Evolutionary conservation across 2,329 filamentous ascomycete genomes (phyloP), one percentile per base, ranked within the genome.

Genomic region (Emydomyces testavorans): DNA sequence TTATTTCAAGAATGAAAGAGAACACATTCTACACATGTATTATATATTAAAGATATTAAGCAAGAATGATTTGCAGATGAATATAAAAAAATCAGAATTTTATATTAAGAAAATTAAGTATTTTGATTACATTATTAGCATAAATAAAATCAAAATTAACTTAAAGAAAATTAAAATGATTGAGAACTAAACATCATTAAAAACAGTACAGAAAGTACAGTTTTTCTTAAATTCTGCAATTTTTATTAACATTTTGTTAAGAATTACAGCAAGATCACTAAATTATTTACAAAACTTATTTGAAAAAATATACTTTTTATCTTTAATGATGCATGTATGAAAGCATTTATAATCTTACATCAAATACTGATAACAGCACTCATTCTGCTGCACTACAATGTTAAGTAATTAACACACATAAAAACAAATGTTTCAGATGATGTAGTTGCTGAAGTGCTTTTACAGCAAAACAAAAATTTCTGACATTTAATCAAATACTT

Each of bases 81-180:
- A 18, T 20, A 39, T 48, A 31, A 32, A 15, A 10, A 48, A 48
- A 48, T 31, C 15, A 20, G 8, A 39, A 24, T 48, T 48, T 39
- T 1, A 32, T 31, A 23, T 40, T 23, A 13, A 38, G n/a, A 16
- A 20, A 13, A 39, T 34, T 2, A 39, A 41, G 20, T 39, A 41
- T 31, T 20, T 48, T 5, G 23, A 29, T 2, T 31, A 40, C 8
- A 39, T 48, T 13, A 6, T 48, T 20, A 40, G 8, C 13, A 37
- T 21, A 1, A 16, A 48, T 4, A 29, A 29, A n/a, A 24, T 48
- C 32, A 16, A 48, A 21, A 18, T 48, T 20, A 20, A 48, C 15
- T 29, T 20, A 10, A 18, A 48, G 15, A 48, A 48, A 29, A 31
- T 34, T 18, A 13, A 7, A 13, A n/a, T 37, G 2, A 40, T 48